Evolutionary conservation across 495 filamentous ascomycete species (phyloP).

Genomic region (Poronia punctata): DNA sequence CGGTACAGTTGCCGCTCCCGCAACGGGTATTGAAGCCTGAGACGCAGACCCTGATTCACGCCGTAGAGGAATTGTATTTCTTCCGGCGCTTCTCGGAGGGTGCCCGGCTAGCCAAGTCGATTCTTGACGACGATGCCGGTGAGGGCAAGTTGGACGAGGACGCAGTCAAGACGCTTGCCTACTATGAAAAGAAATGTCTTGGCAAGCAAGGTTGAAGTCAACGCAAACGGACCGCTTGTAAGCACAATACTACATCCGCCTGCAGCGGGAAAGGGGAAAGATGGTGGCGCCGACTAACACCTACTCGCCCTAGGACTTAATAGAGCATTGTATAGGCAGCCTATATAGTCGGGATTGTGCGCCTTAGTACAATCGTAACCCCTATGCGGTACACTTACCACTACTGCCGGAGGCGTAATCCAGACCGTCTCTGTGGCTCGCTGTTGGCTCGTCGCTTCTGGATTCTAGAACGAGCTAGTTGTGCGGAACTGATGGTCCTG

Average conservation of each 20-base stretch:
- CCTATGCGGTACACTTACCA: background rate
- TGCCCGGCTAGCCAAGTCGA: slow-evolving; percentile 21
- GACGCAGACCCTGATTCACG: slow-evolving; percentile 43
- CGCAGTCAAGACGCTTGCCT: slow-evolving; percentile 23
- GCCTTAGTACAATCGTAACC: background rate
- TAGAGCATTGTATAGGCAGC: slow-evolving; percentile 1
- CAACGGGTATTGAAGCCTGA: slow-evolving; percentile 30
- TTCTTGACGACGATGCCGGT: slow-evolving; percentile 24
- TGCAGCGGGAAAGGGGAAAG: too few species aligned
- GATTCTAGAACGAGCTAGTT: too few species aligned
- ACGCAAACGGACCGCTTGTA: too few species aligned
- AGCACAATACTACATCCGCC: too few species aligned
- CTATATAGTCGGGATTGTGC: background rate
- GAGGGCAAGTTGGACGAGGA: slow-evolving; percentile 28
- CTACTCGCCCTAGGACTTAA: background rate
- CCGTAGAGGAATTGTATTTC: slow-evolving; percentile 52
- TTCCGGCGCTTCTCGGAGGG: slow-evolving; percentile 41
- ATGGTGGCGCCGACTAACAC: too few species aligned
- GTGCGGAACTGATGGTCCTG: too few species aligned
- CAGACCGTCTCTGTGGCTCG: too few species aligned
- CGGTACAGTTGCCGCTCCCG: slow-evolving; percentile 31
- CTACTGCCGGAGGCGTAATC: too few species aligned
- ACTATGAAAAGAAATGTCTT: slow-evolving; percentile 32
- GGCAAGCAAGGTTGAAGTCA: too few species aligned
- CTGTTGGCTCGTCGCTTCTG: too few species aligned